These are phyloP conservation scores for Huntiella moniliformis DNA, from an alignment of 2,329 filamentous ascomycete species.

Conservation along the genomic window DNA sequence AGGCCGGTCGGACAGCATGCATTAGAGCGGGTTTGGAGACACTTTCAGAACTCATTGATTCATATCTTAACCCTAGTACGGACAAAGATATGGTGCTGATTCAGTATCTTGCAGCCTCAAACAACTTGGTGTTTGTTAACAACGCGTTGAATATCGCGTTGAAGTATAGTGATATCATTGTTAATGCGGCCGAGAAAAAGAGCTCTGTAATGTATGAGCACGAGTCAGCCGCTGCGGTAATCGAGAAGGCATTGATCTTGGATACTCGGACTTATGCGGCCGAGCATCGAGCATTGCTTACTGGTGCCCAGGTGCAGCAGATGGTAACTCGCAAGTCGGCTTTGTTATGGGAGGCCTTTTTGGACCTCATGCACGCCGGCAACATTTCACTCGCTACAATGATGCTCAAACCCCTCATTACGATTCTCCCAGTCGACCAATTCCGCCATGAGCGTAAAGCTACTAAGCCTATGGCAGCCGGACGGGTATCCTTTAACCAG, in stretches of 20 bases:
- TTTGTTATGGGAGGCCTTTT: slow-evolving; percentile 60
- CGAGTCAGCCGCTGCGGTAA: slow-evolving; percentile 20
- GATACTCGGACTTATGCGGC: slow-evolving; percentile 25
- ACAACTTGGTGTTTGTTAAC: slow-evolving; percentile 43
- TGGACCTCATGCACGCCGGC: slow-evolving; percentile 46
- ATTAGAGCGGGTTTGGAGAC: slow-evolving; percentile 45
- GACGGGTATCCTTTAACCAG: slow-evolving; percentile 56
- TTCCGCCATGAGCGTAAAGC: slow-evolving; percentile 38
- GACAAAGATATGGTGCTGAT: slow-evolving; percentile 10
- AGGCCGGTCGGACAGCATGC: slow-evolving; percentile 40
- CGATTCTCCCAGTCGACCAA: slow-evolving; percentile 57
- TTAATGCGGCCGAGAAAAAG: slow-evolving; percentile 30
- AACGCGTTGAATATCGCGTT: slow-evolving; percentile 46
- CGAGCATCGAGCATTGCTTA: slow-evolving; percentile 38
- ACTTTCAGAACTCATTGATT: slow-evolving; percentile 35
- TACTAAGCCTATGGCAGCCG: slow-evolving; percentile 20
- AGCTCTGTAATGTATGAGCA: slow-evolving; percentile 15
- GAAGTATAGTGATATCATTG: slow-evolving; percentile 41
- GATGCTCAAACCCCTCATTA: slow-evolving; percentile 50
- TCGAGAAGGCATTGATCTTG: slow-evolving; percentile 36
- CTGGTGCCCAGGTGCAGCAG: slow-evolving; percentile 41
- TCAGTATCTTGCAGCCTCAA: slow-evolving; percentile 25
- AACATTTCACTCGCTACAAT: slow-evolving; percentile 56
- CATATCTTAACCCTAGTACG: slow-evolving; percentile 29
- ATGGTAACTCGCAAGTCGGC: slow-evolving; percentile 52